These are phyloP conservation scores for Themeda triandra DNA, from an alignment of 176 grass and related monocot species.

Conservation along the genomic window DNA sequence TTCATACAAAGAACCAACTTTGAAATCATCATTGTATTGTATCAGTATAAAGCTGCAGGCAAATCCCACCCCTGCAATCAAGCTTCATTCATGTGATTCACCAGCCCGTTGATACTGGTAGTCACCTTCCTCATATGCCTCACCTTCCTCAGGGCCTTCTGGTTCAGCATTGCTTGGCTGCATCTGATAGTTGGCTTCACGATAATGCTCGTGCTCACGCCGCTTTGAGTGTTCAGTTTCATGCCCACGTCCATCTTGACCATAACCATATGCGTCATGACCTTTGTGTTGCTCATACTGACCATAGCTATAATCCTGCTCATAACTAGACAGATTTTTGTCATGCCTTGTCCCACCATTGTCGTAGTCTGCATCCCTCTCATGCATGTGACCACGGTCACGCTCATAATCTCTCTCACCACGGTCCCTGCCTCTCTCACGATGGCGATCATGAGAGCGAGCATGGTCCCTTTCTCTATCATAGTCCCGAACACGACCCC, in stretches of 20 bases:
- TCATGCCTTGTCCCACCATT: constrained; percentile 57
- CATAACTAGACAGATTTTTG: constrained; percentile 48
- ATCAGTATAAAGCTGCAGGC: background rate
- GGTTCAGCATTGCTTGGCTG: constrained; percentile 40
- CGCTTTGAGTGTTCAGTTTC: constrained; percentile 39
- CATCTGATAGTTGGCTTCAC: constrained; percentile 20
- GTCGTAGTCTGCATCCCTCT: constrained; percentile 48
- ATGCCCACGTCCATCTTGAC: constrained; percentile 36
- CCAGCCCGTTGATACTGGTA: constrained; percentile 54
- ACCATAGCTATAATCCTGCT: constrained; percentile 40
- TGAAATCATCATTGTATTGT: background rate
- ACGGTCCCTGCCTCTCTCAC: constrained; percentile 59
- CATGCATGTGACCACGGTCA: constrained; percentile 49
- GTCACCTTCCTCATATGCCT: constrained; percentile 86
- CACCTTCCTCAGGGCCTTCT: constrained; percentile 83
- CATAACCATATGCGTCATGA: constrained; percentile 48
- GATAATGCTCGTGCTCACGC: constrained; percentile 43
- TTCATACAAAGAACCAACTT: background rate
- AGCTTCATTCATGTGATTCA: constrained; percentile 37
- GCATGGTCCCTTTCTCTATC: constrained; percentile 48
- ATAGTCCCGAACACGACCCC: constrained; percentile 59
- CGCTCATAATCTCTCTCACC: constrained; percentile 63
- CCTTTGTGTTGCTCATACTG: constrained; percentile 50
- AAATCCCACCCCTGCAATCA: constrained; percentile 3
- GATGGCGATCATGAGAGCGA: constrained; percentile 56